These are phyloP conservation scores for Magnolia kwangsiensis DNA, from an alignment of 164 flowering plant species.

Conservation along the genomic window DNA sequence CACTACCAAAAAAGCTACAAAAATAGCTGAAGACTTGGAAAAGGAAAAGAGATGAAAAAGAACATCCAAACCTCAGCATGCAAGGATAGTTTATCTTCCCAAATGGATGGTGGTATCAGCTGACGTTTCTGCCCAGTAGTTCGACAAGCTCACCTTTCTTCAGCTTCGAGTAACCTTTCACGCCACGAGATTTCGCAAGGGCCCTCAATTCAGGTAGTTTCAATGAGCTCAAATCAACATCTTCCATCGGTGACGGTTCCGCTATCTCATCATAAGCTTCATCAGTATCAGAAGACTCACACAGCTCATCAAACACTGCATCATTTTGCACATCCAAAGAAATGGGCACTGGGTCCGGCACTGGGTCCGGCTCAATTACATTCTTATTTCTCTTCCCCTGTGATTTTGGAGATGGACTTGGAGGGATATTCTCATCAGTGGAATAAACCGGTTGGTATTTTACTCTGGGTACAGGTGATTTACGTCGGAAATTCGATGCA, in stretches of 20 bases:
- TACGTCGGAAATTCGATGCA: slow-evolving; percentile 59
- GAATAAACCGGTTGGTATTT: slow-evolving; percentile 49
- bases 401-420: slow-evolving; percentile 12
- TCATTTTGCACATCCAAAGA: slow-evolving; percentile 8
- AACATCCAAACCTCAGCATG: background rate
- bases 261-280: slow-evolving; percentile 30
- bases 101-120: slow-evolving; percentile 13
- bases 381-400: slow-evolving; percentile 27
- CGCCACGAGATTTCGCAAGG: slow-evolving; percentile 79
- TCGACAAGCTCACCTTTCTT: slow-evolving; percentile 72
- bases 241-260: slow-evolving; percentile 21
- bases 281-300: slow-evolving; percentile 33
- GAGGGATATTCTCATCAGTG: slow-evolving; percentile 21
- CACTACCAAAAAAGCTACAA: no score
- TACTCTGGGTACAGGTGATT: slow-evolving; percentile 67
- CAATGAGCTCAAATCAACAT: slow-evolving; percentile 44
- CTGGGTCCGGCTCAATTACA: slow-evolving; percentile 12
- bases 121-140: slow-evolving; percentile 38
- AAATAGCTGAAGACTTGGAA: no score
- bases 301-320: slow-evolving; percentile 9
- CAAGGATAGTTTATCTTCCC: background rate
- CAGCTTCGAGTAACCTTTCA: slow-evolving; percentile 82
- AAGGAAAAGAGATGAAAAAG: background rate
- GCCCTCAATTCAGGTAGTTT: slow-evolving; percentile 69
- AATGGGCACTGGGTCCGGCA: slow-evolving; percentile 20